Percentiles rank a stretch among this genome's conserved stretches.
These are phyloP conservation scores for Phymatotrichopsis omnivora DNA, from an alignment of 2,329 filamentous ascomycete genomes.

Conservation along the genomic window DNA sequence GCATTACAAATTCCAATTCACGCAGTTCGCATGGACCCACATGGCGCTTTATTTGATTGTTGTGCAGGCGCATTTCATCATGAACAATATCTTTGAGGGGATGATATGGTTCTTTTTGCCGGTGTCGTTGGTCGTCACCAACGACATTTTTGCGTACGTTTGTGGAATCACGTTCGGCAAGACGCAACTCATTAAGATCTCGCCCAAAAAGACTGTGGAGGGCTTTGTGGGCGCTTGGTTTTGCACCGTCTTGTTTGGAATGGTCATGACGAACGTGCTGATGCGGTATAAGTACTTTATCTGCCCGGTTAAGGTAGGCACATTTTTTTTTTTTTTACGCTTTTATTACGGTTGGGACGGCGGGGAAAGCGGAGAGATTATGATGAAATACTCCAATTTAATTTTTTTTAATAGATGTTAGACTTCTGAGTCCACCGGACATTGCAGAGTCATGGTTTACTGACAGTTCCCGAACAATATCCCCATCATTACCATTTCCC, in stretches of 20 bases:
- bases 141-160: slow-evolving; percentile 97
- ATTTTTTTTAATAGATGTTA: slow-evolving; percentile 22
- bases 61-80: slow-evolving; percentile 96
- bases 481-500: slow-evolving; percentile 1
- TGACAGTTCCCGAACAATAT: slow-evolving; percentile 16
- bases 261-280: slow-evolving; percentile 70
- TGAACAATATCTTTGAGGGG: slow-evolving; percentile 99
- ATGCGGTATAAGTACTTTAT: slow-evolving; percentile 95
- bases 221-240: slow-evolving; percentile 95
- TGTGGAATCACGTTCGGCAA: slow-evolving; percentile 95
- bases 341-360: background rate
- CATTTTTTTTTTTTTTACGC: background rate
- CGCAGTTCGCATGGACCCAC: slow-evolving; percentile 98
- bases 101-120: slow-evolving; percentile 99
- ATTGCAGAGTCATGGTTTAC: slow-evolving; percentile 15
- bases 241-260: slow-evolving; percentile 80
- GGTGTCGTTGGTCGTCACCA: slow-evolving; percentile 88
- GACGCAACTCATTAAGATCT: slow-evolving; percentile 94
- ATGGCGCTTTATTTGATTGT: slow-evolving; percentile 98
- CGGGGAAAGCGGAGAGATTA: background rate
- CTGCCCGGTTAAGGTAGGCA: slow-evolving; percentile 74
- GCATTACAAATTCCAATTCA: slow-evolving; percentile 97
- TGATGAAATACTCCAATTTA: slow-evolving; percentile 25
- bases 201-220: slow-evolving; percentile 98
- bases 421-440: slow-evolving; percentile 21